Base-by-base conservation (phyloP, 306 rosid genomes). In the Cucurbita argyrosperma region DNA sequence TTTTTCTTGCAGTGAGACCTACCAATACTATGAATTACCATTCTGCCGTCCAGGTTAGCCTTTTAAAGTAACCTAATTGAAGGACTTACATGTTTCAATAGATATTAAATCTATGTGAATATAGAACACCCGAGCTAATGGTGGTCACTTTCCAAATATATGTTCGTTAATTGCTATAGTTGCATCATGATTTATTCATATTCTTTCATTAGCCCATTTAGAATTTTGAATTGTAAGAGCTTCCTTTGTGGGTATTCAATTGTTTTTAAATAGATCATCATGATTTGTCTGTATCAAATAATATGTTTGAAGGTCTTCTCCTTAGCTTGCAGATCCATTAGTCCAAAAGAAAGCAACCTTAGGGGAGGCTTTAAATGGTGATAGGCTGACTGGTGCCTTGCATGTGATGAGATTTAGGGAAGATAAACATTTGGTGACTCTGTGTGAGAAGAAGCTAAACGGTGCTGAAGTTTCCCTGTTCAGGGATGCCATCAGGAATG, bases 331-430 rank as follows among this genome's bases (percentile, higher is more conserved):
- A 92, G 96, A 84, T 83, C 87, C 86, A 71, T 71, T 90, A 50
- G 85, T 87, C 67, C 82, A 46, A 80, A 88, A 88, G 89, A 87
- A 79, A 77, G 96, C 88, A 74, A 82, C 98, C 71, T 85, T 92
- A 58, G 98, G 98, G 55, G 96, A 92, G 81, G 90, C 90, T 72
- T 77, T 92, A 77, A 88, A 84, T 70, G 96, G 96, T 59, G 96
- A 92, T 76, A 91, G 96, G 39, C 84, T 92, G 78, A 65, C 86
- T 78, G 88, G 82, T 80, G 71, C 87, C 76, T 72, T 85, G 50
- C 86, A 86, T 82, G 82, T 78, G 71, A 80, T 90, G 76, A 90
- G 86, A 81, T 90, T 92, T 79, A 74, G 81, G 81, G 81, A 71
- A 80, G 76, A 84, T 30, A 86, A 82, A 80, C 62, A 16, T 72